Evolutionary conservation across 768 basidiomycete genomes (phyloP), one percentile per base, ranked within the genome.

Genomic region (Suillus subluteus): DNA sequence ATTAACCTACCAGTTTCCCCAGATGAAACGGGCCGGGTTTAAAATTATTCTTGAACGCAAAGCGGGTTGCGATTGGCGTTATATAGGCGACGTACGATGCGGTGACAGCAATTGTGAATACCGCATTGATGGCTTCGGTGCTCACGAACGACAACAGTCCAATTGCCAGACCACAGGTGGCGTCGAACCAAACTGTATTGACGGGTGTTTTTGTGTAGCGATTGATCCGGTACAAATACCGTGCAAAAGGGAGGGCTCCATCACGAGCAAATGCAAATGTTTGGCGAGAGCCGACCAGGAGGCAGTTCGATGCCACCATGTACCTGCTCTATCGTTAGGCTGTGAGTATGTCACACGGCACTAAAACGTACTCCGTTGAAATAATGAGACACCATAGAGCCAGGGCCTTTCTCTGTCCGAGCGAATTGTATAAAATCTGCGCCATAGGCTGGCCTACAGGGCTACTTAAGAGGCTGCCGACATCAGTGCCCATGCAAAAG

Each of bases 401-500:
- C 13, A 52, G 23, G 6, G 50, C 50, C 23, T 26, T 15, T 52
- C 8, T 26, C 50, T 26, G 50, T 23, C 50, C 50, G 23, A 52
- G 23, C 50, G 50, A 52, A 26, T 26, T 26, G 50, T 15, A 52
- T 52, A 52, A 52, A 12, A 52, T 52, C 23, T 52, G 50, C 6
- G 50, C 50, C 50, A 52, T 52, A 16, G 50, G 50, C 23, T 52
- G 50, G 15, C 50, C 50, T 15, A 16, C 15, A 16, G 50, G 23
- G 23, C 50, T 26, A 26, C 6, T 52, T 15, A 52, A 52, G 50
- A 52, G 2, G 6, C 50, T 16, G 50, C 7, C 7, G 7, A 52
- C 6, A 52, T 52, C 50, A 52, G 50, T 52, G 23, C 50, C 50
- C 50, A 52, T 52, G 50, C 50, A 52, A 52, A 52, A 52, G 50